Percentiles rank a stretch among this genome's conserved stretches.
Conservation (phyloP, 768 basidiomycete species). For the Boletus rubroflammeus region DNA sequence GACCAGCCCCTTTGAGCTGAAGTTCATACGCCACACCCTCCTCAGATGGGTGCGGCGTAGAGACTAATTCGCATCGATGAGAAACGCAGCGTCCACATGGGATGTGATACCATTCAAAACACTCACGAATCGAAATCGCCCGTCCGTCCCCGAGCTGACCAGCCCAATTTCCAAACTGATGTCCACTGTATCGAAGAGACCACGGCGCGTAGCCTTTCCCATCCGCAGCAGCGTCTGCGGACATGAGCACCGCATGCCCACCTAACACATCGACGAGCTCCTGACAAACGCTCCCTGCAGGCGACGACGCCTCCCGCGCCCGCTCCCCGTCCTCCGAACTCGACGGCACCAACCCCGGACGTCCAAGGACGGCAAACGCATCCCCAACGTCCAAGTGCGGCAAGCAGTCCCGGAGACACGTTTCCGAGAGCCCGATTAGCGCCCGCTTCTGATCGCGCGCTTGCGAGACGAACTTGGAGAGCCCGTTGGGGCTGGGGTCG, state of each 20-base stretch:
- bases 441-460: constrained; percentile 49
- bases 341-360: constrained; percentile 44
- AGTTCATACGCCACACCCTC: constrained; percentile 67
- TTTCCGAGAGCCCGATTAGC: constrained; percentile 71
- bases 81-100: not conserved
- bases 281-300: constrained; percentile 48
- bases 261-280: constrained; percentile 80
- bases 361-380: constrained; percentile 63
- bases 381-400: constrained; percentile 89
- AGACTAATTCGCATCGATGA: constrained; percentile 43
- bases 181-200: constrained; percentile 88
- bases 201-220: constrained; percentile 53
- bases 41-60: constrained; percentile 67
- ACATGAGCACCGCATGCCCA: constrained; percentile 69
- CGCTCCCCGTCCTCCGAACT: constrained; percentile 30
- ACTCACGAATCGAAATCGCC: constrained; percentile 79
- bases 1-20: constrained; percentile 91
- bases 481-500: constrained; percentile 3
- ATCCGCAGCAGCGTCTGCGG: constrained; percentile 25
- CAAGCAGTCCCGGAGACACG: constrained; percentile 68
- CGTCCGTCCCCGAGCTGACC: constrained; percentile 96
- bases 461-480: constrained; percentile 49
- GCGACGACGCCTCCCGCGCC: constrained; percentile 9
- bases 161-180: constrained; percentile 87
- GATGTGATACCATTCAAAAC: not conserved